Conservation (phyloP, 768 basidiomycete species). For the Lepiota venenata region DNA sequence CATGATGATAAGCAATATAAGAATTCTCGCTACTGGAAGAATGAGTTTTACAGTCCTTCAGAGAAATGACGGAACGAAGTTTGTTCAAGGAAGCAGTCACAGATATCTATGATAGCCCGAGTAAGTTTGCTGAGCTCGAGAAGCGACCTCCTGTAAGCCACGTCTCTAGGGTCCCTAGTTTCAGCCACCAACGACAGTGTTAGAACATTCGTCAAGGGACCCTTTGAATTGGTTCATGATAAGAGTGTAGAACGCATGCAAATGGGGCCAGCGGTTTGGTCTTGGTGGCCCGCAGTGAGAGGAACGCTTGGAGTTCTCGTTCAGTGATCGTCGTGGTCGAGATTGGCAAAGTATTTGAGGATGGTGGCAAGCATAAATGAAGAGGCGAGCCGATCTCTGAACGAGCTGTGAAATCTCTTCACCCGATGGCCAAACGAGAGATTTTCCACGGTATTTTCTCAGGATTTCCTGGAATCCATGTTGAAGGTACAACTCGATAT, state of each 20-base stretch:
- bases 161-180: too few species aligned
- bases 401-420: slow-evolving; percentile 16
- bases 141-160: too few species aligned
- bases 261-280: background rate
- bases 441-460: background rate
- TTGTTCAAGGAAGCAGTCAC: too few species aligned
- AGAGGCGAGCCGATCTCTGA: slow-evolving; percentile 18
- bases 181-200: background rate
- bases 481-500: slow-evolving; percentile 17
- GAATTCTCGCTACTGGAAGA: too few species aligned
- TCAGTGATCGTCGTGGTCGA: background rate
- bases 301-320: background rate
- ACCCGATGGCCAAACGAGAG: slow-evolving; percentile 17
- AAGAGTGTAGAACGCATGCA: background rate
- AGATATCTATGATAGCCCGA: too few species aligned
- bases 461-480: slow-evolving; percentile 12
- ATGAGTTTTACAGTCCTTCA: too few species aligned
- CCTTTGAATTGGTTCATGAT: background rate
- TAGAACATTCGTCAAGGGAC: background rate
- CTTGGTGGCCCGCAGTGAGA: background rate
- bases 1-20: too few species aligned
- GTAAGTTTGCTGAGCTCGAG: too few species aligned
- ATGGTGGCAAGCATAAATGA: slow-evolving; percentile 24
- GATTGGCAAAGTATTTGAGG: slow-evolving; percentile 18
- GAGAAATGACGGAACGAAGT: too few species aligned